A percentile compares a stretch with the other conserved stretches of the same genome.
phyloP scores from a whole-genome alignment of 2,329 filamentous ascomycete genomes.

The Beauveria rudraprayagi region DNA sequence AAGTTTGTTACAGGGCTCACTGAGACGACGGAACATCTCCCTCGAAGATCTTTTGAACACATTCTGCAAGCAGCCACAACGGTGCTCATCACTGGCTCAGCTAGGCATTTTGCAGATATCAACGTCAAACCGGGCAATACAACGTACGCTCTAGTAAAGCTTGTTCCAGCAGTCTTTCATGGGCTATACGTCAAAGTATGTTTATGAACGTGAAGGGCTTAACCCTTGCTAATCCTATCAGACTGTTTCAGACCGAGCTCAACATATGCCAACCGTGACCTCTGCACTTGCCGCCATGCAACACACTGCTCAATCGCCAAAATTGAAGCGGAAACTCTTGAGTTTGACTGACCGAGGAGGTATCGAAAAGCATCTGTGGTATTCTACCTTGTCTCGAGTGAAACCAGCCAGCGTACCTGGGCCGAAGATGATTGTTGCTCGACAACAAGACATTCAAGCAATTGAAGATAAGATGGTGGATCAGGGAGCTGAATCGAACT shows the following conservation, averaged over 20 bases:
- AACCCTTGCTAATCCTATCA: conserved; percentile 1
- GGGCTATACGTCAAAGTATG: conserved; percentile 27
- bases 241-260: conserved; percentile 20
- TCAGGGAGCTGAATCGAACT: neutral
- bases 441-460: neutral
- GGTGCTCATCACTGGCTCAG: conserved; percentile 20
- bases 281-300: conserved; percentile 25
- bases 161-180: conserved; percentile 30
- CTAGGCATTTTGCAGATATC: conserved; percentile 17
- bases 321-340: conserved; percentile 22
- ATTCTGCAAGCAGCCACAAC: conserved; percentile 18
- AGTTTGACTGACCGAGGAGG: conserved; percentile 3
- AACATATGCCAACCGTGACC: conserved; percentile 21
- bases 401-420: neutral
- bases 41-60: neutral
- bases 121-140: conserved; percentile 13
- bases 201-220: too few relatives aligned
- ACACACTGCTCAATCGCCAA: conserved; percentile 25
- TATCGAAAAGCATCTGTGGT: neutral
- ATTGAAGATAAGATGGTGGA: neutral
- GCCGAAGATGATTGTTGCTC: neutral
- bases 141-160: conserved; percentile 18
- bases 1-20: neutral
- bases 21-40: neutral
- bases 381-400: neutral